A percentile compares a stretch with the other conserved stretches of the same genome.
Evolutionary conservation across 306 rosid species (phyloP).

Genomic region (Crotalaria pallida): DNA sequence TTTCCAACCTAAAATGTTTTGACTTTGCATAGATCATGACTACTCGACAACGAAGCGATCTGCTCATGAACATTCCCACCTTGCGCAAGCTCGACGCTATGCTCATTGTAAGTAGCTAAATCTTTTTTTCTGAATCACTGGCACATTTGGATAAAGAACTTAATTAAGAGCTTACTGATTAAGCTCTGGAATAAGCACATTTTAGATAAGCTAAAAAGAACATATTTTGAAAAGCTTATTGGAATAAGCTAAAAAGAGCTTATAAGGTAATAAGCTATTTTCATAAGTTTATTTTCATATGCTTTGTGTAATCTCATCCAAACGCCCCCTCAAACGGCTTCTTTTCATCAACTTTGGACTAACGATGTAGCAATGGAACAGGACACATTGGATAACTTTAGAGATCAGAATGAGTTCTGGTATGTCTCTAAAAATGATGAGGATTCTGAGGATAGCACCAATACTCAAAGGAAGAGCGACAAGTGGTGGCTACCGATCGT

Average conservation of each 20-base stretch:
- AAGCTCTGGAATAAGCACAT: too few relatives aligned
- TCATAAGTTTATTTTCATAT: too few relatives aligned
- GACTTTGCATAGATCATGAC: conserved; percentile 67
- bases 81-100: conserved; percentile 79
- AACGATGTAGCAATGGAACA: conserved; percentile 28
- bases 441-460: conserved; percentile 32
- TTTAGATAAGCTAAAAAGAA: too few relatives aligned
- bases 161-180: too few relatives aligned
- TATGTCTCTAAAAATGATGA: conserved; percentile 51
- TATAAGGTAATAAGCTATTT: too few relatives aligned
- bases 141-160: too few relatives aligned
- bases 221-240: too few relatives aligned
- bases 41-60: conserved; percentile 79
- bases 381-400: conserved; percentile 67
- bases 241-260: too few relatives aligned
- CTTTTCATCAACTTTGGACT: conserved; percentile 8
- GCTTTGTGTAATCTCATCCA: too few relatives aligned
- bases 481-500: conserved; percentile 92
- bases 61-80: conserved; percentile 78
- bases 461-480: conserved; percentile 48
- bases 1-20: too few relatives aligned
- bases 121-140: neutral
- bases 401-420: conserved; percentile 68
- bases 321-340: conserved; percentile 1
- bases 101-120: conserved; percentile 64